These are phyloP conservation scores for Podochytrium sp. DNA, from an alignment of 192 early-diverging fungal species.

Conservation along the genomic window DNA sequence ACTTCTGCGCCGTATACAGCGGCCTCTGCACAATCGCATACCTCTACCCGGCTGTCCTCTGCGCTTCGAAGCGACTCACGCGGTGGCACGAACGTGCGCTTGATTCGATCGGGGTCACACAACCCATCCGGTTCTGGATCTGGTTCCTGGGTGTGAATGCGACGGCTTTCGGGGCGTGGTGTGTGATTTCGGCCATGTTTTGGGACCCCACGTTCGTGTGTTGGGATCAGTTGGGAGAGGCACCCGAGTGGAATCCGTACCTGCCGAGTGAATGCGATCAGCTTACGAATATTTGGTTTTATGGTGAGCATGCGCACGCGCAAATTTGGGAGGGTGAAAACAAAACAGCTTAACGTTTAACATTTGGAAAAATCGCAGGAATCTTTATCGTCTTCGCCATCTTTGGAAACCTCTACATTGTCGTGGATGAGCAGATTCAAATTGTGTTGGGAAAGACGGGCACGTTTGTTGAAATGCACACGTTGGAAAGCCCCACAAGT, in stretches of 20 bases:
- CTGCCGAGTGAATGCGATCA: neutral
- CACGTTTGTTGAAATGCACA: no score
- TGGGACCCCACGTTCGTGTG: slow-evolving; percentile 20
- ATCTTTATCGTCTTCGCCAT: slow-evolving; percentile 12
- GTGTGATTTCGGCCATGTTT: slow-evolving; percentile 17
- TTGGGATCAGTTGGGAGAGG: slow-evolving; percentile 7
- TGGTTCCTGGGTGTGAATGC: slow-evolving; percentile 13
- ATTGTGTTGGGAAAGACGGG: no score
- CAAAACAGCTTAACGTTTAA: no score
- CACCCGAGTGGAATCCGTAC: slow-evolving; percentile 16
- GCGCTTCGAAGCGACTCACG: neutral
- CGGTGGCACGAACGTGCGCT: neutral
- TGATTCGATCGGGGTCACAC: neutral
- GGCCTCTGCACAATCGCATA: slow-evolving; percentile 6
- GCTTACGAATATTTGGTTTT: slow-evolving; percentile 20
- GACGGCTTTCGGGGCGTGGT: neutral
- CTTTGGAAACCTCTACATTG: slow-evolving; percentile 4
- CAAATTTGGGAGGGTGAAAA: no score
- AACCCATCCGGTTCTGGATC: slow-evolving; percentile 3
- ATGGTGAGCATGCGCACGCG: no score
- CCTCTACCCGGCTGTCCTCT: neutral
- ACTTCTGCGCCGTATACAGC: neutral
- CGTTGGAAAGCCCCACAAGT: no score
- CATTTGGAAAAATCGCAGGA: no score
- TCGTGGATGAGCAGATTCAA: slow-evolving; percentile 15